These are phyloP conservation scores for Exophiala spinifera DNA, from an alignment of 2,329 filamentous ascomycete genomes.

Conservation along the genomic window DNA sequence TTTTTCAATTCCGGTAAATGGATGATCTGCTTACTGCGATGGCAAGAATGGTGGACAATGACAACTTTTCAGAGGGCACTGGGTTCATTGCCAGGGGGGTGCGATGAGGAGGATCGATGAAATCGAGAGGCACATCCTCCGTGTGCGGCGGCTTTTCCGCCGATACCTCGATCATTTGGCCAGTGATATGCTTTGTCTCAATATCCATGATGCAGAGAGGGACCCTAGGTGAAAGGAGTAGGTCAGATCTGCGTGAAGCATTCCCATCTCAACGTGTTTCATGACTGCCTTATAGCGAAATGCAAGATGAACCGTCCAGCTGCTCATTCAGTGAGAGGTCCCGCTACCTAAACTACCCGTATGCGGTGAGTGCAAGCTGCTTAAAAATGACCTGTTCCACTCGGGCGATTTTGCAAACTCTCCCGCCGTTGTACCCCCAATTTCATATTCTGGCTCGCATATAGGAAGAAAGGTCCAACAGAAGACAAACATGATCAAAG, in stretches of 20 bases:
- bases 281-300: no score
- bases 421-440: slow-evolving; percentile 49
- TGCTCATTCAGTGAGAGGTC: no score
- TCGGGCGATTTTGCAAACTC: slow-evolving; percentile 43
- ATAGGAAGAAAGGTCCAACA: slow-evolving; percentile 44
- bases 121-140: slow-evolving; percentile 6
- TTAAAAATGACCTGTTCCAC: slow-evolving; percentile 43
- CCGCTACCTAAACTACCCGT: no score
- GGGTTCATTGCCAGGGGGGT: slow-evolving; percentile 9
- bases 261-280: no score
- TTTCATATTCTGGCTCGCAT: slow-evolving; percentile 51
- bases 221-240: no score
- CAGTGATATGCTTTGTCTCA: no score
- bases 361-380: slow-evolving; percentile 38
- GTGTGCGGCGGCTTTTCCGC: not conserved
- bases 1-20: not conserved
- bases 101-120: slow-evolving; percentile 10
- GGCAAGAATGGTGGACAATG: slow-evolving; percentile 2
- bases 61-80: not conserved
- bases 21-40: not conserved
- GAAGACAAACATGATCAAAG: slow-evolving; percentile 44
- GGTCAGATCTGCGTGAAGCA: no score
- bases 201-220: no score
- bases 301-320: no score
- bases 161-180: no score